Conservation (phyloP, 2,329 filamentous ascomycete genomes). For the Fusarium nurragi region DNA sequence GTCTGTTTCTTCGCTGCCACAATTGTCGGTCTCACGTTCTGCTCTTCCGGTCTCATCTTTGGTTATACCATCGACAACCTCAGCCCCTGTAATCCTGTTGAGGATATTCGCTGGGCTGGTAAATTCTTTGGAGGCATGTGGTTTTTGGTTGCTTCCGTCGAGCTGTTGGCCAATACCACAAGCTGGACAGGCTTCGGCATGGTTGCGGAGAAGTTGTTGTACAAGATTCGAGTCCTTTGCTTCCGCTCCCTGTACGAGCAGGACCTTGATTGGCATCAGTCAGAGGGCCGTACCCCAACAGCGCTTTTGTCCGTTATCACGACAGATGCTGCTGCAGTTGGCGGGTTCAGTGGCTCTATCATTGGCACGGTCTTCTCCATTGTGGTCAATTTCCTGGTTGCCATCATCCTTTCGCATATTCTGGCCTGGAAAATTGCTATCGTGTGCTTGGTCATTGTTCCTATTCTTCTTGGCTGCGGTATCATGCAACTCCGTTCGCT, state of each 20-base stretch:
- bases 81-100: conserved; percentile 58
- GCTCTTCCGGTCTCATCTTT: conserved; percentile 63
- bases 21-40: conserved; percentile 66
- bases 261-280: conserved; percentile 76
- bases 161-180: conserved; percentile 63
- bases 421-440: conserved; percentile 81
- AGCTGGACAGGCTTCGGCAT: conserved; percentile 62
- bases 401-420: conserved; percentile 74
- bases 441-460: conserved; percentile 74
- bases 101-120: conserved; percentile 50
- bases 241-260: conserved; percentile 73
- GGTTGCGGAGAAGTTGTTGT: conserved; percentile 70
- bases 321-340: conserved; percentile 72
- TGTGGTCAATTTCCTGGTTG: conserved; percentile 72
- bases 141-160: conserved; percentile 60
- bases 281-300: conserved; percentile 68
- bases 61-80: conserved; percentile 54
- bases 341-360: conserved; percentile 75
- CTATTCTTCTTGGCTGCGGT: conserved; percentile 73
- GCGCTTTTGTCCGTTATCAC: conserved; percentile 74
- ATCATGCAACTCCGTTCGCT: conserved; percentile 74
- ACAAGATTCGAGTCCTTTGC: conserved; percentile 69
- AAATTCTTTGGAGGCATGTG: conserved; percentile 66
- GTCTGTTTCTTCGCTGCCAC: conserved; percentile 55
- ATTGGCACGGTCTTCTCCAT: conserved; percentile 76